These are phyloP conservation scores for Pseudonitzschia multistriata DNA, from an alignment of 108 stramenopile species.

Conservation along the genomic window DNA sequence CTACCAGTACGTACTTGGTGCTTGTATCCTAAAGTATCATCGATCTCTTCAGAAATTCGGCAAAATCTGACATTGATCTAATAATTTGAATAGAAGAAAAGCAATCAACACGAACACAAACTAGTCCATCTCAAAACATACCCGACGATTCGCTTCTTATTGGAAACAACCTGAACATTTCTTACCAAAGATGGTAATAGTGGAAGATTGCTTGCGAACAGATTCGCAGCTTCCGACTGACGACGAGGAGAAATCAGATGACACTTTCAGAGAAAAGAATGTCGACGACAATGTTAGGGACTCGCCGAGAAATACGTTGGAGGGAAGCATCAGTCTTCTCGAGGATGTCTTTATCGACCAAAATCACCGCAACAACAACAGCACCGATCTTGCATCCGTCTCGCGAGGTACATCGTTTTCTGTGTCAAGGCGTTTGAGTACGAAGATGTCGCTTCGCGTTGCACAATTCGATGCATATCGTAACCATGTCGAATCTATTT, in stretches of 20 bases:
- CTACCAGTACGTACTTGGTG: too few species aligned
- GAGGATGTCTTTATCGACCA: not conserved
- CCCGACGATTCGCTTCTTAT: too few species aligned
- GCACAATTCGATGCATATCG: slow-evolving; percentile 1
- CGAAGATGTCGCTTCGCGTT: not conserved
- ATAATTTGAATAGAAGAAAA: too few species aligned
- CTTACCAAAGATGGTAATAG: too few species aligned
- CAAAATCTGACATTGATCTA: too few species aligned
- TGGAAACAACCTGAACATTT: too few species aligned
- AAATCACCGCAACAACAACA: not conserved
- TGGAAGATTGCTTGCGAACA: too few species aligned
- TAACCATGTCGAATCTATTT: slow-evolving; percentile 1
- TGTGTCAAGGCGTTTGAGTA: not conserved
- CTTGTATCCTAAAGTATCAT: too few species aligned
- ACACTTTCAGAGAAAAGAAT: not conserved
- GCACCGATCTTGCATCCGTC: not conserved
- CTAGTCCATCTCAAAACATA: too few species aligned
- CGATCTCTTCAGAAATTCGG: too few species aligned
- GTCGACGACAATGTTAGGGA: not conserved
- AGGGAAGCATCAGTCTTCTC: not conserved
- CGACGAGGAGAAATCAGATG: not conserved
- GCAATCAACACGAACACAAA: too few species aligned
- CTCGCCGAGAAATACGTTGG: not conserved
- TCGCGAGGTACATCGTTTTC: not conserved
- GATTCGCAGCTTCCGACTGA: not conserved